Percentiles rank a stretch among this genome's conserved stretches.
phyloP scores from a whole-genome alignment of 805 yeast species.

The Wickerhamomyces kurtzmanii region DNA sequence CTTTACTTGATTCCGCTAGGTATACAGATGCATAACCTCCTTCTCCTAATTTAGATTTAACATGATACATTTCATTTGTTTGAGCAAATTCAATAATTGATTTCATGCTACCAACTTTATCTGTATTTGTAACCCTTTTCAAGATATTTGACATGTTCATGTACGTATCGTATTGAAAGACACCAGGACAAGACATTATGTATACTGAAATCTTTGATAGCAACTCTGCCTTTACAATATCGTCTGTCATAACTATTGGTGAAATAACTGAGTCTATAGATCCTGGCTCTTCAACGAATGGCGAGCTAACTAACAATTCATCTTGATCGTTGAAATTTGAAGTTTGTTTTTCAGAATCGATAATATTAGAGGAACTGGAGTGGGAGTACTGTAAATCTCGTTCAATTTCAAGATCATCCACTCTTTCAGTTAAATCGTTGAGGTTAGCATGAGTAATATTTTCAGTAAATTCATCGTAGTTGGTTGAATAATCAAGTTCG shows the following conservation, averaged over 20 bases:
- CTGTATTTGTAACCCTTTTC: no score
- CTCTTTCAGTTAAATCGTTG: conserved; percentile 25
- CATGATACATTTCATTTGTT: conserved; percentile 33
- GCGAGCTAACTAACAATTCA: conserved; percentile 14
- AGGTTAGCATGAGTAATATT: conserved; percentile 20
- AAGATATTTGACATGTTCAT: no score
- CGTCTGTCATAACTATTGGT: background rate
- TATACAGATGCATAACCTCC: conserved; percentile 81
- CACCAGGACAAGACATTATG: no score
- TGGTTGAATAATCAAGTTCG: conserved; percentile 3
- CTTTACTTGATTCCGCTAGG: conserved; percentile 51
- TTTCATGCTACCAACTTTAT: no score
- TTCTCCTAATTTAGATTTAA: conserved; percentile 53
- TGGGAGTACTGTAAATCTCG: no score
- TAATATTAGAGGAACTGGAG: no score
- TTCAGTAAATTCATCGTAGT: conserved; percentile 23
- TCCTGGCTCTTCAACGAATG: conserved; percentile 18
- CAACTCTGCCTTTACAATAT: no score
- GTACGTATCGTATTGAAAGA: no score
- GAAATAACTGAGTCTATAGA: conserved; percentile 4
- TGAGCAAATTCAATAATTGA: conserved; percentile 32
- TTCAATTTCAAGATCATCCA: no score
- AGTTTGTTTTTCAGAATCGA: conserved; percentile 8
- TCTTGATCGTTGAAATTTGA: background rate
- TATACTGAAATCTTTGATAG: no score